Conservation (phyloP, 148 eudicot species). For the Bassia scoparia region DNA sequence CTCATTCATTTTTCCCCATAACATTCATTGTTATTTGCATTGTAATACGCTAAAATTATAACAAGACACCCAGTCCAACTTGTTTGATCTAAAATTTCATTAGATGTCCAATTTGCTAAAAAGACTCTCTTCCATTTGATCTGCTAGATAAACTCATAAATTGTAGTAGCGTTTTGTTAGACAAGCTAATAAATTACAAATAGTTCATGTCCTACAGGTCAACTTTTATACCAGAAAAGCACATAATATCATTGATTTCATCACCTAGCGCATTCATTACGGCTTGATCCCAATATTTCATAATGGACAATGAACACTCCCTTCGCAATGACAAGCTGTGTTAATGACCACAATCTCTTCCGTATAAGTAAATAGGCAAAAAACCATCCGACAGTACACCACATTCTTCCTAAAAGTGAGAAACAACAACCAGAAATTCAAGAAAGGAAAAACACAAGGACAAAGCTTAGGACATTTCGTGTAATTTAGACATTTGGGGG, state of each 20-base stretch:
- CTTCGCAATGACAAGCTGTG: slow-evolving; percentile 78
- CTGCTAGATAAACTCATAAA: no score
- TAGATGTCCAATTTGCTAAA: no score
- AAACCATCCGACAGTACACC: slow-evolving; percentile 99
- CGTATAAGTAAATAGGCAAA: slow-evolving; percentile 90
- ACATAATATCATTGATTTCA: not conserved
- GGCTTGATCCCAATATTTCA: slow-evolving; percentile 89
- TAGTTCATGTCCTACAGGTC: not conserved
- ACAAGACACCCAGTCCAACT: no score
- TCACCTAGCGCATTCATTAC: slow-evolving; percentile 96
- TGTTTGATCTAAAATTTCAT: no score
- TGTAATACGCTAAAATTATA: no score
- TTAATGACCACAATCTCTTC: slow-evolving; percentile 96
- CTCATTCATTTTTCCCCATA: no score
- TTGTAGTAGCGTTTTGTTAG: no score
- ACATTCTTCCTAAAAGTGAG: slow-evolving; percentile 75
- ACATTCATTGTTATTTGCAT: no score
- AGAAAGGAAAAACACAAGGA: not conserved
- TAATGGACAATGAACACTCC: slow-evolving; percentile 76
- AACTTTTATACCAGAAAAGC: not conserved
- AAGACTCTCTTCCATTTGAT: no score
- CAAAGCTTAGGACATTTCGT: not conserved
- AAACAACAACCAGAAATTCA: not conserved
- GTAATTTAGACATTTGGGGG: no score
- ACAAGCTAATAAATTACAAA: not conserved